Conservation (phyloP, 495 filamentous ascomycete genomes). For the Aspergillus ostianus region DNA sequence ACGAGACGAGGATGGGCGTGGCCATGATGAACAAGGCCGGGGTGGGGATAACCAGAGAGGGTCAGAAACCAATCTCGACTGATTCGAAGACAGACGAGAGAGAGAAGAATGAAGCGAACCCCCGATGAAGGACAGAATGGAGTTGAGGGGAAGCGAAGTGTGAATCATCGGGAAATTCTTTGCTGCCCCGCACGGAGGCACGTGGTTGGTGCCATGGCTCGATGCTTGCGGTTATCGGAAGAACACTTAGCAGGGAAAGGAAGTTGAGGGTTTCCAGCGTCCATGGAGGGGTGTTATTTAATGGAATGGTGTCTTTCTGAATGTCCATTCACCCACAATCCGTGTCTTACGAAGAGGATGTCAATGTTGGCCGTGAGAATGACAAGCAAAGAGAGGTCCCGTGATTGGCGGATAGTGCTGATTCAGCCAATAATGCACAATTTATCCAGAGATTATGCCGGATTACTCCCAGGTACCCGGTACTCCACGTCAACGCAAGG, state of each 20-base stretch:
- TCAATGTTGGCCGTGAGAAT: too few species aligned
- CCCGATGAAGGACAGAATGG: neutral
- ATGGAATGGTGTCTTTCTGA: neutral
- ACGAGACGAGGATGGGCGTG: conserved; percentile 47
- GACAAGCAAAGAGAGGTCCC: too few species aligned
- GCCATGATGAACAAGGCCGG: conserved; percentile 37
- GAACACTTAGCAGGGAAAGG: too few species aligned
- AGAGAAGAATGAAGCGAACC: conserved; percentile 6
- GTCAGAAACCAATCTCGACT: neutral
- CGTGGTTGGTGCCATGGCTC: neutral
- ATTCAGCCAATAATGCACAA: too few species aligned
- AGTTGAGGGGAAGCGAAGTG: neutral
- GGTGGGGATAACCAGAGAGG: neutral
- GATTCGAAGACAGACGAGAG: neutral
- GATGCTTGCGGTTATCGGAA: neutral
- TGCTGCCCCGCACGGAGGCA: neutral
- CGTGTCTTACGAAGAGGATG: too few species aligned
- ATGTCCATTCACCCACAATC: too few species aligned
- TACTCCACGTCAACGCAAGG: too few species aligned
- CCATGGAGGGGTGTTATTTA: neutral
- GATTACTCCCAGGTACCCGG: too few species aligned
- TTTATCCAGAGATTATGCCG: too few species aligned
- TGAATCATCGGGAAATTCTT: neutral
- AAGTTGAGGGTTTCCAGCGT: too few species aligned
- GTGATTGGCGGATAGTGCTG: too few species aligned